phyloP scores from a whole-genome alignment of 2,329 filamentous ascomycete genomes.

The Verticillium longisporum region DNA sequence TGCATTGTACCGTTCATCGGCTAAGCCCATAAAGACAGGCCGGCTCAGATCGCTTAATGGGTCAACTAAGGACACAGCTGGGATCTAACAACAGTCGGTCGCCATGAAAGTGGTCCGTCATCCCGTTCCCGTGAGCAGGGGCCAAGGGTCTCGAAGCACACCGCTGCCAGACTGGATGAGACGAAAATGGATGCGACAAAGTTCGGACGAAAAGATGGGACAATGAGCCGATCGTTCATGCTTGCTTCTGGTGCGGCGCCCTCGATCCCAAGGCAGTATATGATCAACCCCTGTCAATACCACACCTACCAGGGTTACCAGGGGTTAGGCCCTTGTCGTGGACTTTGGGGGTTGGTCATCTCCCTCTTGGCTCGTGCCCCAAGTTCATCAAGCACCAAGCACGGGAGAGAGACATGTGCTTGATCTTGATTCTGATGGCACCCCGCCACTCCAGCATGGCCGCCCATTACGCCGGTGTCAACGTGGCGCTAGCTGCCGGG shows the following conservation, averaged over 20 bases:
- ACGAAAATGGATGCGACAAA: not conserved
- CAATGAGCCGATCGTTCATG: constrained; percentile 3
- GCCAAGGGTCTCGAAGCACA: not conserved
- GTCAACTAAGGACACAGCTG: not conserved
- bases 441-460: not conserved
- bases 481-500: not conserved
- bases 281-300: constrained; percentile 1
- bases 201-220: constrained; percentile 4
- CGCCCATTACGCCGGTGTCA: not conserved
- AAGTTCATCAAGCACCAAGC: not conserved
- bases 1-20: not conserved
- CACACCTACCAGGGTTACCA: not conserved
- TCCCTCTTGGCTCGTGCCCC: not conserved
- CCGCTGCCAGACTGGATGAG: not conserved
- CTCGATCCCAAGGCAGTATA: not conserved
- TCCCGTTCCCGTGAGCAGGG: not conserved
- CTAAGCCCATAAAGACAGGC: not conserved
- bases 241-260: constrained; percentile 1
- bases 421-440: not conserved
- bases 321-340: not conserved
- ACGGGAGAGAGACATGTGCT: not conserved
- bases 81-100: not conserved
- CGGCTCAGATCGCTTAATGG: not conserved
- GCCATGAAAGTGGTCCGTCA: not conserved
- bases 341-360: no score